phyloP scores from a whole-genome alignment of 805 yeast genomes.

The Suhomyces vadensis region DNA sequence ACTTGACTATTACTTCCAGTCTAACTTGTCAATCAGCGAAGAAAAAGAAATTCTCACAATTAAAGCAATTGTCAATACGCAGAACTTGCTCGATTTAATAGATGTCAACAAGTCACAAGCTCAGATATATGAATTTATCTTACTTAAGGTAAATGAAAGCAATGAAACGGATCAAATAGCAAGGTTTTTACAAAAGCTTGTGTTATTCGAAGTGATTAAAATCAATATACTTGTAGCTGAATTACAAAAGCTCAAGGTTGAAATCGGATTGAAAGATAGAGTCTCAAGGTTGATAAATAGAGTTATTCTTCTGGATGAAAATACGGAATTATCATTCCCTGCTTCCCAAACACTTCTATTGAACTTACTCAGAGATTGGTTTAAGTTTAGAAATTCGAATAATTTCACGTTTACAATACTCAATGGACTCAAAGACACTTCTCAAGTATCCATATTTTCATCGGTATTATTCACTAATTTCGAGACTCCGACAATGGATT shows the following conservation, averaged over 20 bases:
- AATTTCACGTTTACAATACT: slow-evolving; percentile 15
- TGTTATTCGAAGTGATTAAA: slow-evolving; percentile 18
- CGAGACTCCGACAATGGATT: slow-evolving; percentile 11
- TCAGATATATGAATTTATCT: slow-evolving; percentile 9
- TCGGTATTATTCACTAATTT: slow-evolving; percentile 8
- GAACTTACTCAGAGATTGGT: slow-evolving; percentile 14
- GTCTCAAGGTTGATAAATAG: slow-evolving; percentile 8
- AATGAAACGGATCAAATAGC: slow-evolving; percentile 2
- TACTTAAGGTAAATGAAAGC: not conserved
- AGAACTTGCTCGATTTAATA: slow-evolving; percentile 3
- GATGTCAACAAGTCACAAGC: not conserved
- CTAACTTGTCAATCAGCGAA: slow-evolving; percentile 5
- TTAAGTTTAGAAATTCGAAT: slow-evolving; percentile 12
- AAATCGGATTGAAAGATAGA: slow-evolving; percentile 1
- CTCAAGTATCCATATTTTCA: slow-evolving; percentile 3
- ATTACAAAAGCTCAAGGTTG: slow-evolving; percentile 11
- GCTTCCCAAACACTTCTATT: slow-evolving; percentile 12
- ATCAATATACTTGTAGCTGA: slow-evolving; percentile 15
- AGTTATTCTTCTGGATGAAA: slow-evolving; percentile 11
- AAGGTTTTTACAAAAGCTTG: slow-evolving; percentile 17
- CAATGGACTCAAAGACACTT: slow-evolving; percentile 12
- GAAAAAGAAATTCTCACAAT: slow-evolving; percentile 14
- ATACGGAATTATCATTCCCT: not conserved
- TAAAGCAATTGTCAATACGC: slow-evolving; percentile 17
- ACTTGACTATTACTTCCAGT: not conserved